phyloP scores from a whole-genome alignment of 139 green algal genomes.

The Chlamydomonas incerta region DNA sequence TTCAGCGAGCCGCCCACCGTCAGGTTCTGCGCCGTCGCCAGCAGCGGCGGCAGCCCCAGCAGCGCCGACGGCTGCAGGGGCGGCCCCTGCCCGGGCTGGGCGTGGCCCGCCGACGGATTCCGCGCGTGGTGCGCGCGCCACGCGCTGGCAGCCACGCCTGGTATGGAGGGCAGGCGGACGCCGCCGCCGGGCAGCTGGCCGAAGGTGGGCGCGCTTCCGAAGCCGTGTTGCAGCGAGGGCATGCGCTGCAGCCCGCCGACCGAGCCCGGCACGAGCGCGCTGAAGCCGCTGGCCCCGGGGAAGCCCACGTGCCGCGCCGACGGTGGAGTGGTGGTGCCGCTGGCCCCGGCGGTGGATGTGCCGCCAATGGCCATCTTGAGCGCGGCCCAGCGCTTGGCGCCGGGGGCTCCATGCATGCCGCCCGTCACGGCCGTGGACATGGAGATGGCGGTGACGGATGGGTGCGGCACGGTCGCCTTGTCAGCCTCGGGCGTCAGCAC shows the following conservation, averaged over 20 bases:
- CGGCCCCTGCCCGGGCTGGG: no score
- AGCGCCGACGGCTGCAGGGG: no score
- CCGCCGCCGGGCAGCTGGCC: no score
- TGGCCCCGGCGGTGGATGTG: neutral
- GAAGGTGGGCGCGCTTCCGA: neutral
- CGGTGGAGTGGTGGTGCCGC: neutral
- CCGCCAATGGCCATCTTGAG: no score
- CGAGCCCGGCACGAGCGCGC: neutral
- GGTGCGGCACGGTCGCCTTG: no score
- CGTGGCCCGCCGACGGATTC: neutral
- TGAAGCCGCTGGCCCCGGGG: neutral
- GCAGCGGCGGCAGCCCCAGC: neutral
- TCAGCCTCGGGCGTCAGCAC: no score
- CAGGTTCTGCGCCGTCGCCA: neutral
- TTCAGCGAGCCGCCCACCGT: neutral
- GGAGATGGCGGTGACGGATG: no score
- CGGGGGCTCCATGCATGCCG: no score
- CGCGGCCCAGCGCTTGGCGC: no score
- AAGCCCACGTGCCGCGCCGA: neutral
- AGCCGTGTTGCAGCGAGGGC: constrained; percentile 21
- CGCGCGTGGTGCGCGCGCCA: neutral
- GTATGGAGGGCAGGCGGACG: neutral
- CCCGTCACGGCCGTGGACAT: no score
- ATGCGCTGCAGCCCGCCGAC: neutral
- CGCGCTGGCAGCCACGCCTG: neutral